Evolutionary conservation across 2,329 filamentous ascomycete genomes (phyloP).

Genomic region (Botrytis hyacinthi): DNA sequence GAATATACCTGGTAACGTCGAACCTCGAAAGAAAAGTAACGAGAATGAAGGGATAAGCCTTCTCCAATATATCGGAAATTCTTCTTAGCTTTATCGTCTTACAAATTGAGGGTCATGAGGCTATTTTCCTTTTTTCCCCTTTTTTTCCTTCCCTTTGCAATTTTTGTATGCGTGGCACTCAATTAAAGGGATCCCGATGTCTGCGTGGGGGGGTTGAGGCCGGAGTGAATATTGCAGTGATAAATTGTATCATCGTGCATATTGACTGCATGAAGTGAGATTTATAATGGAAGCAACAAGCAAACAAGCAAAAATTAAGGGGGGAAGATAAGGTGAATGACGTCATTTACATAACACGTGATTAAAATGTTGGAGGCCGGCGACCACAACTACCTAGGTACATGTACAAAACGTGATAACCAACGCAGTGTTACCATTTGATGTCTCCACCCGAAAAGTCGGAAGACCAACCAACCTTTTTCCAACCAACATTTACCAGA

Average conservation of each 20-base stretch:
- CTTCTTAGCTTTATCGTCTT: not conserved
- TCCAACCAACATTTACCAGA: not conserved
- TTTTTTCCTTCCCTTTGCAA: not conserved
- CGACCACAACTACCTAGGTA: not conserved
- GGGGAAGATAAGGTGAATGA: not conserved
- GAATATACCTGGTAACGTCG: not conserved
- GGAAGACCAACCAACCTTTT: not conserved
- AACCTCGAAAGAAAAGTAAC: not conserved
- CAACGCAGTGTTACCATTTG: not conserved
- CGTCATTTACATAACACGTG: not conserved
- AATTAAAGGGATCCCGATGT: not conserved
- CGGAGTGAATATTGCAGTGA: not conserved
- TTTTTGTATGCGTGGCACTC: slow-evolving; percentile 11
- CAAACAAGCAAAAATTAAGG: not conserved
- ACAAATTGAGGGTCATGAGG: slow-evolving; percentile 13
- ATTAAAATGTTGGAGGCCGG: not conserved
- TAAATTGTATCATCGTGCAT: slow-evolving; percentile 6
- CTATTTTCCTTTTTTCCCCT: not conserved
- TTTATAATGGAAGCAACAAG: not conserved
- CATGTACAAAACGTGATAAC: not conserved
- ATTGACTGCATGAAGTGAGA: not conserved
- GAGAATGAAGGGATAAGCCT: not conserved
- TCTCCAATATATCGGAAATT: not conserved
- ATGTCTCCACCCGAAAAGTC: not conserved
- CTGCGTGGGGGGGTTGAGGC: not conserved